Evolutionary conservation across 306 rosid species (phyloP).

Genomic region (Fragaria vesca): DNA sequence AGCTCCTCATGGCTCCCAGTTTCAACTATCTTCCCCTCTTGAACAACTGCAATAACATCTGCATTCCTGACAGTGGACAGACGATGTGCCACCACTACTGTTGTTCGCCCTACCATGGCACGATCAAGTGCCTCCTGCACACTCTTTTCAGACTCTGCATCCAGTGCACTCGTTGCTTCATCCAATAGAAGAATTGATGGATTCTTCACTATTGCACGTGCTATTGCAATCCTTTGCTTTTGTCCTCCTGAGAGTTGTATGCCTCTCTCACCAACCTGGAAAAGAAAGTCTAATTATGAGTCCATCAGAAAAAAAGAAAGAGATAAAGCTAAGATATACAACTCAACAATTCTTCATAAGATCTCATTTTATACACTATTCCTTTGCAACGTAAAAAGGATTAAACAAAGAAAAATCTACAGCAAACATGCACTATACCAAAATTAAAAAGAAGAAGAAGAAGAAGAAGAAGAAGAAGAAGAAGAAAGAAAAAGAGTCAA

Average conservation of each 20-base stretch:
- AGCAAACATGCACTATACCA: neutral
- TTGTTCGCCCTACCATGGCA: conserved; percentile 93
- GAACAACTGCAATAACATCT: conserved; percentile 79
- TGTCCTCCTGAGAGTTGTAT: conserved; percentile 96
- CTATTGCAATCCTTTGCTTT: conserved; percentile 90
- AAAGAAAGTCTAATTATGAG: neutral
- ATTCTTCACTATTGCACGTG: conserved; percentile 88
- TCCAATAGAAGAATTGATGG: conserved; percentile 81
- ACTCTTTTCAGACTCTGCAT: conserved; percentile 92
- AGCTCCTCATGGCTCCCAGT: conserved; percentile 89
- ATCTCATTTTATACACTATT: neutral
- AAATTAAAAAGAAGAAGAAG: too few relatives aligned
- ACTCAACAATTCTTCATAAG: neutral
- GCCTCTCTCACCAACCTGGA: conserved; percentile 97
- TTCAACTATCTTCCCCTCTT: conserved; percentile 86
- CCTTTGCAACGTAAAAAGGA: neutral
- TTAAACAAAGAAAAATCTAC: neutral
- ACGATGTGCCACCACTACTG: conserved; percentile 86
- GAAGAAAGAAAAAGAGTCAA: neutral
- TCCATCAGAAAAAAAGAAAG: neutral
- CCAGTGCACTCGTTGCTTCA: conserved; percentile 97
- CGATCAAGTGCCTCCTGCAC: conserved; percentile 98
- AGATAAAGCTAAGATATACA: neutral
- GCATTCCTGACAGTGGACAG: conserved; percentile 90
- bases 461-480: too few relatives aligned